phyloP scores from a whole-genome alignment of 2,329 filamentous ascomycete species.

The Colletotrichum musicola region DNA sequence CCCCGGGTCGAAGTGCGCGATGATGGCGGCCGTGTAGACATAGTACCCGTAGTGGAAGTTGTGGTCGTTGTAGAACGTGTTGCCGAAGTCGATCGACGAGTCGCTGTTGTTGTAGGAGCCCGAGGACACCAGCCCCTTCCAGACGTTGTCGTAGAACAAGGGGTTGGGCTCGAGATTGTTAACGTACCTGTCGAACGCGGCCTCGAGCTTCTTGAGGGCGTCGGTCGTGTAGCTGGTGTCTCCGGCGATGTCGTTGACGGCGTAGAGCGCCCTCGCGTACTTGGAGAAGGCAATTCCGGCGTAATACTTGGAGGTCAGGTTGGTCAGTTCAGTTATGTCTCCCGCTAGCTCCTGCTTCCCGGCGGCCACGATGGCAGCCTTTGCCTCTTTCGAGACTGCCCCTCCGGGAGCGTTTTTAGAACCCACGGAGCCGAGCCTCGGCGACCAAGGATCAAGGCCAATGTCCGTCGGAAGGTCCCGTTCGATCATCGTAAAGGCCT shows the following conservation, averaged over 20 bases:
- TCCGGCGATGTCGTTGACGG: slow-evolving; percentile 68
- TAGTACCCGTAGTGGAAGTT: slow-evolving; percentile 82
- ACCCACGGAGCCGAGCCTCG: slow-evolving; percentile 69
- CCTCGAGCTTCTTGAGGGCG: slow-evolving; percentile 68
- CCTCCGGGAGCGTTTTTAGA: slow-evolving; percentile 52
- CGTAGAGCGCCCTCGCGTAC: slow-evolving; percentile 74
- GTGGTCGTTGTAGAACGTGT: slow-evolving; percentile 78
- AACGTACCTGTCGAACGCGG: slow-evolving; percentile 69
- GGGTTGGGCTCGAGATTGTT: slow-evolving; percentile 71
- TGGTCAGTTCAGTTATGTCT: slow-evolving; percentile 72
- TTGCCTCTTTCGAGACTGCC: slow-evolving; percentile 59
- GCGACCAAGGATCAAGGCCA: slow-evolving; percentile 62
- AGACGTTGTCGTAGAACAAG: slow-evolving; percentile 68
- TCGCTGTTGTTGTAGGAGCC: slow-evolving; percentile 75
- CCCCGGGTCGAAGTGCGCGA: slow-evolving; percentile 76
- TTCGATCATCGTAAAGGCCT: slow-evolving; percentile 80
- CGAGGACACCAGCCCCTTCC: slow-evolving; percentile 79
- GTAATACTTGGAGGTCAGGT: slow-evolving; percentile 85
- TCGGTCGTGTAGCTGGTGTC: slow-evolving; percentile 63
- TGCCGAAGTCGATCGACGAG: slow-evolving; percentile 80
- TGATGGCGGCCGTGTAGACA: slow-evolving; percentile 81
- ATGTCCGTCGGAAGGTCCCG: slow-evolving; percentile 73
- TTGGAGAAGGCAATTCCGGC: slow-evolving; percentile 80
- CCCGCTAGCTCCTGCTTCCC: slow-evolving; percentile 76
- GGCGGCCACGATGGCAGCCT: slow-evolving; percentile 64